Percentiles rank a stretch among this genome's conserved stretches.
Evolutionary conservation across 768 basidiomycete genomes (phyloP).

Genomic region (Mycena galopus): DNA sequence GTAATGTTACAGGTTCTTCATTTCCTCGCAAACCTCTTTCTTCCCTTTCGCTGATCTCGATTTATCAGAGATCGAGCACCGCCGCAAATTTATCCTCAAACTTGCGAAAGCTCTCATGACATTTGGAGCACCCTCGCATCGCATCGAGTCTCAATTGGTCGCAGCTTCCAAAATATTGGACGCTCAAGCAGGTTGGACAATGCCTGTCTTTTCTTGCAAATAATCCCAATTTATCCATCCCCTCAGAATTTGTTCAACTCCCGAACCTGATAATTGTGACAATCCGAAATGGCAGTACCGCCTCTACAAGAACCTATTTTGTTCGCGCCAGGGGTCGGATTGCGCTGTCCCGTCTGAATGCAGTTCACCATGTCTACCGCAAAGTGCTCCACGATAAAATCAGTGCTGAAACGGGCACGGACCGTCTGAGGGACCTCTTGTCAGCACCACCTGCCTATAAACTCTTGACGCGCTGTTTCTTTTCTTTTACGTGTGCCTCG

Average conservation of each 20-base stretch:
- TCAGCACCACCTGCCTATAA: conserved; percentile 77
- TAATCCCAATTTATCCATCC: conserved; percentile 7
- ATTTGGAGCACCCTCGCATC: conserved; percentile 96
- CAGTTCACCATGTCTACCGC: conserved; percentile 87
- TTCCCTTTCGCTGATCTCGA: neutral
- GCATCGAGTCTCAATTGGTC: conserved; percentile 89
- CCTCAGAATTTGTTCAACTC: conserved; percentile 81
- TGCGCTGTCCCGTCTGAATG: conserved; percentile 84
- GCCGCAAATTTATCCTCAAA: conserved; percentile 83
- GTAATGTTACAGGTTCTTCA: conserved; percentile 47
- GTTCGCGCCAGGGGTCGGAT: conserved; percentile 86
- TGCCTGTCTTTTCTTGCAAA: neutral
- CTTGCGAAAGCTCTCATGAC: conserved; percentile 89
- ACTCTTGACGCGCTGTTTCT: conserved; percentile 72
- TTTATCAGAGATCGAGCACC: conserved; percentile 57
- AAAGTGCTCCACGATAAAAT: conserved; percentile 89
- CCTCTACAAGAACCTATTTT: conserved; percentile 86
- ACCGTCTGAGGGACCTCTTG: conserved; percentile 74
- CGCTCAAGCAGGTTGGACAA: conserved; percentile 70
- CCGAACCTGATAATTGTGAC: conserved; percentile 85
- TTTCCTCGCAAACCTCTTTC: neutral
- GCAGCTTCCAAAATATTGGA: conserved; percentile 85
- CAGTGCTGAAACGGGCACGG: conserved; percentile 77
- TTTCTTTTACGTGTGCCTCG: conserved; percentile 83
- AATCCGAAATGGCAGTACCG: conserved; percentile 80